These are phyloP conservation scores for Yamadazyma triangularis DNA, from an alignment of 1,139 yeast species.

Conservation along the genomic window DNA sequence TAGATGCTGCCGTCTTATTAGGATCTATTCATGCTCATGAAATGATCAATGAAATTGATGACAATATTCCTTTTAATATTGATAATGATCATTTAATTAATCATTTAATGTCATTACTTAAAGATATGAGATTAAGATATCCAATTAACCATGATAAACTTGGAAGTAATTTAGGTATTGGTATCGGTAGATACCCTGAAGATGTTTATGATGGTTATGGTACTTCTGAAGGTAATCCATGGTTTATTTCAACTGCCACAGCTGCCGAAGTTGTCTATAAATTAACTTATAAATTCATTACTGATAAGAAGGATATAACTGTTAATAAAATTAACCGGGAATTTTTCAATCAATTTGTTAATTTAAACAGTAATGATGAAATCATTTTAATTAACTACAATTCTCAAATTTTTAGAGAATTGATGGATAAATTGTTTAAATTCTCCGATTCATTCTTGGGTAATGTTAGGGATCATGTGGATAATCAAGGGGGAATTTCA, in stretches of 20 bases:
- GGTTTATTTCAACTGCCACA: conserved; percentile 86
- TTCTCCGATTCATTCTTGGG: conserved; percentile 77
- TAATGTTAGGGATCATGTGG: conserved; percentile 68
- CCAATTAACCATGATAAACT: conserved; percentile 61
- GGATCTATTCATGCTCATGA: conserved; percentile 67
- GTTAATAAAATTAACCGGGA: conserved; percentile 22
- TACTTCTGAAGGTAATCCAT: conserved; percentile 81
- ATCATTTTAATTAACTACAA: conserved; percentile 31
- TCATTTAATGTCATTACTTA: conserved; percentile 53
- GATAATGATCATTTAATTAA: conserved; percentile 52
- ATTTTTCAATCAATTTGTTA: conserved; percentile 28
- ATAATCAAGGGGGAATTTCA: conserved; percentile 70
- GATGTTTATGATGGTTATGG: conserved; percentile 84
- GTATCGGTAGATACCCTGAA: conserved; percentile 90
- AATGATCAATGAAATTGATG: conserved; percentile 21
- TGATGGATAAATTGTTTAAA: conserved; percentile 42
- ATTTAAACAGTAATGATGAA: conserved; percentile 27
- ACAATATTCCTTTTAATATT: conserved; percentile 53
- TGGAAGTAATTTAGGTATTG: conserved; percentile 51
- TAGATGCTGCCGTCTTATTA: conserved; percentile 75
- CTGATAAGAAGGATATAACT: conserved; percentile 19
- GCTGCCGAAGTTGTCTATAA: conserved; percentile 61
- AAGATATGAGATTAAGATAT: conserved; percentile 67
- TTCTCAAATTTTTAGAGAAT: conserved; percentile 40
- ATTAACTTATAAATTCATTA: conserved; percentile 22